phyloP scores from a whole-genome alignment of 805 yeast species.

The Candida maltosa region DNA sequence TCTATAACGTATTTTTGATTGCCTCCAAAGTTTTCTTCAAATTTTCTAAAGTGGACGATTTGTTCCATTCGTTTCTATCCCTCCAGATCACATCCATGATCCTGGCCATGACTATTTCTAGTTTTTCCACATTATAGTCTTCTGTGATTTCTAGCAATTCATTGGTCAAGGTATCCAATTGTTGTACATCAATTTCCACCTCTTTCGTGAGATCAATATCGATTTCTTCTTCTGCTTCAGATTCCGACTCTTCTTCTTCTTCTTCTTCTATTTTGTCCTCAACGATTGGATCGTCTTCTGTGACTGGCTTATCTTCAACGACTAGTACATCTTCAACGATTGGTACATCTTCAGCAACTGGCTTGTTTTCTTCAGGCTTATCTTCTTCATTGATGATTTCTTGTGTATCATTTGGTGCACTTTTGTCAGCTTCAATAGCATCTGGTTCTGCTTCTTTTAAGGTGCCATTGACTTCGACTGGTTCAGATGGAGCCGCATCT shows the following conservation, averaged over 20 bases:
- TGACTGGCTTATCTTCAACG: background rate
- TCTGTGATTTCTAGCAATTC: slow-evolving; percentile 27
- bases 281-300: background rate
- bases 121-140: slow-evolving; percentile 31
- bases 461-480: background rate
- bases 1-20: slow-evolving; percentile 3
- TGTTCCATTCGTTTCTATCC: slow-evolving; percentile 50
- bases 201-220: slow-evolving; percentile 46
- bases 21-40: slow-evolving; percentile 16
- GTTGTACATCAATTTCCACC: slow-evolving; percentile 21
- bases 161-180: slow-evolving; percentile 20
- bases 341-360: background rate
- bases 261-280: background rate
- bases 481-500: no score
- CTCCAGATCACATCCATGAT: slow-evolving; percentile 74
- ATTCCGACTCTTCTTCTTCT: slow-evolving; percentile 18
- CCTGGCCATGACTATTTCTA: slow-evolving; percentile 52
- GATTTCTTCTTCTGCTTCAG: slow-evolving; percentile 33
- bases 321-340: background rate
- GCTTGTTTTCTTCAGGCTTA: background rate
- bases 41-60: slow-evolving; percentile 31
- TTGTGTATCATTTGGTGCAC: no score
- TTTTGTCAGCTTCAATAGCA: slow-evolving; percentile 5
- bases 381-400: background rate
- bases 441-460: slow-evolving; percentile 3